Base-by-base conservation (phyloP, 768 basidiomycete species). In the Phlebiopsis gigantea region DNA sequence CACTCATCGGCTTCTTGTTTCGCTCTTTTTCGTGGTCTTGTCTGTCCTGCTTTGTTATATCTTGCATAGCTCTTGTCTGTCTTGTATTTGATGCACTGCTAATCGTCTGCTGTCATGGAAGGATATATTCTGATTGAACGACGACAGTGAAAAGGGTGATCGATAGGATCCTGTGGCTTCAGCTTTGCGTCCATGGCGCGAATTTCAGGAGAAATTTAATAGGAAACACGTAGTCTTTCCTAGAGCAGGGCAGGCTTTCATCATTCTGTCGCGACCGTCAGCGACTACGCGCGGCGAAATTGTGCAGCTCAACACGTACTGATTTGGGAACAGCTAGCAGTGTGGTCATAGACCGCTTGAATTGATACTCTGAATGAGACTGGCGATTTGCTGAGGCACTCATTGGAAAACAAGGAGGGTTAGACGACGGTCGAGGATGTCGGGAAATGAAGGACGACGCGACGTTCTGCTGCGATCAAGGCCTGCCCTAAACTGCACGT, bases 41-140 rank as follows among this genome's bases (percentile, higher is more conserved):
- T 41, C 29, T 6, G 14, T 29, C 48, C 31, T 29, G 48, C 29
- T 31, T 47, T 47, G 46, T 25, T 26, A 15, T 47, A 26, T 47
- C 44, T 47, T 47, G 46, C 25, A 22, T 25, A 24, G 46, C 17
- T 47, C 47, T 48, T 30, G 30, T 51, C 50, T 51, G 30, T 29
- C 31, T 41, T 51, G 50, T 25, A 41, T 39, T 51, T 41, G 50
- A 21, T n/a, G 50, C 50, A 51, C 50, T 31, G 31, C 50, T 51
- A 51, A 51, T 51, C 21, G 22, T 25, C 50, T 51, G 21, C 50
- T 24, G n/a, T 17, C 17, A 39, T 34, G 10, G 10, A 51, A 10
- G 19, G 50, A 51, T 51, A 34, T 41, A 51, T 51, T 51, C 50
- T 30, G 39, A 39, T 39, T 17, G 34, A 22, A 5, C 19, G 8